A percentile compares a stretch with the other conserved stretches of the same genome.
Evolutionary conservation across 2,329 filamentous ascomycete genomes (phyloP).

Genomic region (Colletotrichum sp.): DNA sequence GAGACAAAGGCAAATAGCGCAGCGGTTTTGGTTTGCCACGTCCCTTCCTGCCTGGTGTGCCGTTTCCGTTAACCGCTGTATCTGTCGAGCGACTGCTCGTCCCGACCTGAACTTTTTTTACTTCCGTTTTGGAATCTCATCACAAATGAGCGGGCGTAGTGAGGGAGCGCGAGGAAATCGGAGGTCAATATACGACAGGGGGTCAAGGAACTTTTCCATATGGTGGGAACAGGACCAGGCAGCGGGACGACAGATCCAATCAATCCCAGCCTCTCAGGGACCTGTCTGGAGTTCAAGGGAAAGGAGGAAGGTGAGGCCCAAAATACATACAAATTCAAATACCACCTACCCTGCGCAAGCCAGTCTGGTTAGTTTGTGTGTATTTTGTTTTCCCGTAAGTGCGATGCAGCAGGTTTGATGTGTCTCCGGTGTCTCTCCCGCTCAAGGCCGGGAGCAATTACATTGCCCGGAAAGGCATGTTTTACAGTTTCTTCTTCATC

Average conservation of each 20-base stretch:
- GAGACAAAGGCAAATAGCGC: slow-evolving; percentile 7
- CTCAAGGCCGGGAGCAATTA: neutral
- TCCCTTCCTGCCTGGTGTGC: neutral
- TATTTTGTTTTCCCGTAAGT: neutral
- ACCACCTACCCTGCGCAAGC: neutral
- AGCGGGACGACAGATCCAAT: neutral
- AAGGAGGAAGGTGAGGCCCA: neutral
- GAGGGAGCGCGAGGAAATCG: slow-evolving; percentile 15
- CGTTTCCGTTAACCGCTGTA: slow-evolving; percentile 7
- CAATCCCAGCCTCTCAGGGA: neutral
- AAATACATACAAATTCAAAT: neutral
- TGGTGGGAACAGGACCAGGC: neutral
- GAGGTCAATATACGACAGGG: neutral
- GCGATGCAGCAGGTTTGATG: neutral
- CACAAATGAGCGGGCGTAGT: neutral
- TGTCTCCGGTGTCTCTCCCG: neutral
- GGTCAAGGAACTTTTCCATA: neutral
- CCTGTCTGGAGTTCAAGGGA: neutral
- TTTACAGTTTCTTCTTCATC: slow-evolving; percentile 15
- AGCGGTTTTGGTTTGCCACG: slow-evolving; percentile 5
- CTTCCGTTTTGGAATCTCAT: neutral
- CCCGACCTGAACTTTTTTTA: neutral
- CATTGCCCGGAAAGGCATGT: neutral
- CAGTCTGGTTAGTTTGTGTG: neutral
- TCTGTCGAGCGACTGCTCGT: neutral